Base-by-base conservation (phyloP, 2,329 filamentous ascomycete genomes). In the Ophiostoma quercus region DNA sequence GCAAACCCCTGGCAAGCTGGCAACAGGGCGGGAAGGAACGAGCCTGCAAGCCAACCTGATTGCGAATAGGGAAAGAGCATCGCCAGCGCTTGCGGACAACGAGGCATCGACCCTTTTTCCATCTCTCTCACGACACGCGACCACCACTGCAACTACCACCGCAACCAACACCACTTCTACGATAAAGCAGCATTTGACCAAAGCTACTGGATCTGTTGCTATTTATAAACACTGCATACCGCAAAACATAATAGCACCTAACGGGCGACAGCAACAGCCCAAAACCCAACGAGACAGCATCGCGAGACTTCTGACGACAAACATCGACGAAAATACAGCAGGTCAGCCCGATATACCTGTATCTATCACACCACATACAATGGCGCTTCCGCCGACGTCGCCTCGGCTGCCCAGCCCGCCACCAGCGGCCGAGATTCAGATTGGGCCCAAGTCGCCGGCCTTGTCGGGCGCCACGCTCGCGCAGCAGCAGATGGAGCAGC, bases 321-420 rank as follows among this genome's bases (percentile, higher is more conserved):
- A 25, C 22, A 32, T 25, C 25, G 25, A 32, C 57, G 22, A 32
- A 11, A 32, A 19, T 12, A 62, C 9, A 62, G 32, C 57, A 63
- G 60, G 11, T 1, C 22, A 32, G 9, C 12, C 1, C 19, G 34
- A 2, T 43, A 22, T 14, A 14, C 57, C 11, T 62, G 12, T 16
- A 16, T 25, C 14, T 8, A 22, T 5, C 9, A 4, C 22, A 12
- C 1, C 34, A 4, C 16, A 19, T 32, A 19, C 29, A 12, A 79
- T 74, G 73, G 87, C 88, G 85, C 79, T 87, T 73, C 81, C 86
- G 75, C 90, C 92, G 73, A 65, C 62, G 8, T 97, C 94, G 66
- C 94, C 95, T 73, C 91, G 95, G 77, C 88, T 99, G 68, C 95
- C 95, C 71, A 97, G 93, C 79, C 95, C 95, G 72, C 95, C 95